These are phyloP conservation scores for Citrus unshiu DNA, from an alignment of 345 rosid genomes.

Conservation along the genomic window DNA sequence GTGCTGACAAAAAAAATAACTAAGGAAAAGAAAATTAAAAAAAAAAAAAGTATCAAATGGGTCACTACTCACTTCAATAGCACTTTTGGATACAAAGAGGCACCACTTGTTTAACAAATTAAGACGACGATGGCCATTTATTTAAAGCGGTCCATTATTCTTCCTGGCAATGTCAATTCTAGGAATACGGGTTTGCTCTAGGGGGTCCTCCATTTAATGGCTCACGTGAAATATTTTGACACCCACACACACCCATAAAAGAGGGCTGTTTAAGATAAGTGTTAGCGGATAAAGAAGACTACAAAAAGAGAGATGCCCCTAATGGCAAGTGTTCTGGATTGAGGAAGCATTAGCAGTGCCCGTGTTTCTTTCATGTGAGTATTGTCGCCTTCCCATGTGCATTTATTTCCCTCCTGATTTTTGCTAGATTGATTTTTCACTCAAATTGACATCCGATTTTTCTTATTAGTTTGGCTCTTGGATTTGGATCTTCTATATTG, in stretches of 20 bases:
- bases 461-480: not conserved
- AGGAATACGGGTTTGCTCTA: too few relatives aligned
- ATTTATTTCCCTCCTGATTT: slow-evolving; percentile 6
- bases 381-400: slow-evolving; percentile 42
- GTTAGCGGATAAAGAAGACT: not conserved
- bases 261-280: too few relatives aligned
- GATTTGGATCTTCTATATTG: not conserved
- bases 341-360: slow-evolving; percentile 16
- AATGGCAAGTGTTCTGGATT: not conserved
- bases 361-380: slow-evolving; percentile 34
- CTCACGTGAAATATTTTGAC: not conserved
- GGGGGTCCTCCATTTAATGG: not conserved
- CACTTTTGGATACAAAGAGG: not conserved
- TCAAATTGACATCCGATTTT: not conserved
- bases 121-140: not conserved
- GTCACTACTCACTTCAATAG: not conserved
- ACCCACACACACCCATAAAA: too few relatives aligned
- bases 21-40: not conserved
- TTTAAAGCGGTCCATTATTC: not conserved
- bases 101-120: not conserved
- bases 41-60: not conserved
- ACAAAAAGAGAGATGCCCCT: not conserved
- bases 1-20: not conserved
- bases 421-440: not conserved
- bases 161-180: not conserved